Evolutionary conservation across 208 protist genomes (phyloP).

Genomic region (Polymyxa betae): DNA sequence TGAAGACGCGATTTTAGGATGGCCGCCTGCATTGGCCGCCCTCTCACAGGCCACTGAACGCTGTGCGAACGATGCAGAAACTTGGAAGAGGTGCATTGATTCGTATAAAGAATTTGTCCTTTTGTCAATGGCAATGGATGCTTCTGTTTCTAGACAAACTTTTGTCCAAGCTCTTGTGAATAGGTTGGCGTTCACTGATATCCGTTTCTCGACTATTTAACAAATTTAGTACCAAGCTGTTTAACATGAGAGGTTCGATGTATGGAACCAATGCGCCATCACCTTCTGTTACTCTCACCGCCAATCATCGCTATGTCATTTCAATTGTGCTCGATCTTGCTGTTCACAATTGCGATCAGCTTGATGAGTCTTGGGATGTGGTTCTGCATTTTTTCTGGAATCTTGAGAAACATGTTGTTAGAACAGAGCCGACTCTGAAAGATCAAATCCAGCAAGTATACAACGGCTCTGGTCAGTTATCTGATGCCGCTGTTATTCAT

Average conservation of each 20-base stretch:
- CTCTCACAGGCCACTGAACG: background rate
- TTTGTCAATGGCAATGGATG: conserved; percentile 47
- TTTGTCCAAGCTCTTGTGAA: conserved; percentile 43
- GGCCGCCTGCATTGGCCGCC: conserved; percentile 5
- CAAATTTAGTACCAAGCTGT: conserved; percentile 23
- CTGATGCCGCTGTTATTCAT: background rate
- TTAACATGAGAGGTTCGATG: too few relatives aligned
- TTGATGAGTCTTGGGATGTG: conserved; percentile 39
- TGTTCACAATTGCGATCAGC: background rate
- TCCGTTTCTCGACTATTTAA: background rate
- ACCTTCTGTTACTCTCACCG: background rate
- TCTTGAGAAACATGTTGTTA: background rate
- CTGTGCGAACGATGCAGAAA: conserved; percentile 3
- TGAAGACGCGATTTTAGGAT: too few relatives aligned
- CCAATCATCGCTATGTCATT: background rate
- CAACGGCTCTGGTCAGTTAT: background rate
- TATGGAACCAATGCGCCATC: background rate
- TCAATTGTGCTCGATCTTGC: background rate
- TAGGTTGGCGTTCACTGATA: background rate
- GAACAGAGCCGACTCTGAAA: background rate
- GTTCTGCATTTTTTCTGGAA: conserved; percentile 45
- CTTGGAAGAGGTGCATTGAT: conserved; percentile 13
- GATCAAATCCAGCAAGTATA: conserved; percentile 20
- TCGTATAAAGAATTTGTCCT: conserved; percentile 35
- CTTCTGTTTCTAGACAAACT: background rate